phyloP scores from a whole-genome alignment of 495 filamentous ascomycete genomes.

The Lasiosphaeriaceae sp. region DNA sequence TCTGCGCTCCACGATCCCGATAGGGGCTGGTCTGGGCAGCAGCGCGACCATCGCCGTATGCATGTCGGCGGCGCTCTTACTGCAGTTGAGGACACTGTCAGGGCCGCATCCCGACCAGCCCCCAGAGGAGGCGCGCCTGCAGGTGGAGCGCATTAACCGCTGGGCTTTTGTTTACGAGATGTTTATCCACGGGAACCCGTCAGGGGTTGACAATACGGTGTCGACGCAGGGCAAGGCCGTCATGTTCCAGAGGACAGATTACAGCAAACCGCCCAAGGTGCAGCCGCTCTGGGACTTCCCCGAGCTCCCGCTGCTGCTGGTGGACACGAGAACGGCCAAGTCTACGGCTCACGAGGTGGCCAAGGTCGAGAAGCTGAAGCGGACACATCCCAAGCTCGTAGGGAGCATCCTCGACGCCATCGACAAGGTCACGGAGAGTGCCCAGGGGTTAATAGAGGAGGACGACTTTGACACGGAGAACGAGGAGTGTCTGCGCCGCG shows the following conservation, averaged over 20 bases:
- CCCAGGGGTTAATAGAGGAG: conserved; percentile 63
- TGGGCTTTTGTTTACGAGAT: conserved; percentile 98
- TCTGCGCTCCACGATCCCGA: conserved; percentile 88
- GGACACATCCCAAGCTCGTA: conserved; percentile 65
- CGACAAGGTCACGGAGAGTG: conserved; percentile 72
- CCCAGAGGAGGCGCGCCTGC: conserved; percentile 69
- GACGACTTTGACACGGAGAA: conserved; percentile 59
- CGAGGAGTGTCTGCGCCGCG: conserved; percentile 54
- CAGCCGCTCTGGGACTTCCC: conserved; percentile 79
- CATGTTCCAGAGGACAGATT: conserved; percentile 78
- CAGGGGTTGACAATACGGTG: conserved; percentile 97
- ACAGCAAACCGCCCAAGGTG: conserved; percentile 71
- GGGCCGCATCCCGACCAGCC: conserved; percentile 90
- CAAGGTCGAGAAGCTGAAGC: conserved; percentile 72
- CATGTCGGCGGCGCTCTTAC: conserved; percentile 75
- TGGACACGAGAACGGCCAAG: conserved; percentile 79
- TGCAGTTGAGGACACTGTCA: conserved; percentile 81
- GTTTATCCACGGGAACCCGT: conserved; percentile 95
- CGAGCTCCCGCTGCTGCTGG: conserved; percentile 80
- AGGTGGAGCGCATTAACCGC: conserved; percentile 90
- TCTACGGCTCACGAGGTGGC: conserved; percentile 80
- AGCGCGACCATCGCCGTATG: conserved; percentile 92
- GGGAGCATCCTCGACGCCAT: conserved; percentile 78
- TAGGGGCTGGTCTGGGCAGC: conserved; percentile 86
- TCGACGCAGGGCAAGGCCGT: conserved; percentile 88